A percentile compares a stretch with the other conserved stretches of the same genome.
These are phyloP conservation scores for Plasmodium billcollinsi DNA, from an alignment of 169 alveolate species.

Conservation along the genomic window DNA sequence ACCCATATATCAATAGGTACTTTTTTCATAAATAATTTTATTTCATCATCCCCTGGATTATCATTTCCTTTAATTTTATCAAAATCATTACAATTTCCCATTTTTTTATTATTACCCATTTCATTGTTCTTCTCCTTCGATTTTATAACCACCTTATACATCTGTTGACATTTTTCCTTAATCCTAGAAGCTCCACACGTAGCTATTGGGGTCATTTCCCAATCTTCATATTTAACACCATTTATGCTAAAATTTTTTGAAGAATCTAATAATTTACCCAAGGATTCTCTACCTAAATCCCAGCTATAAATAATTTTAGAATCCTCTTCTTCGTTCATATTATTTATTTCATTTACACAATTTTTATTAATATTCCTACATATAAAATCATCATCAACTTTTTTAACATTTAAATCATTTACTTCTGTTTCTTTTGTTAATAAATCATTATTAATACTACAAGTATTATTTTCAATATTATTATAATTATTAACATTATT, in stretches of 20 bases:
- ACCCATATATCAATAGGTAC: conserved; percentile 84
- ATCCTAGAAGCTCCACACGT: conserved; percentile 80
- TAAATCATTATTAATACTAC: too few relatives aligned
- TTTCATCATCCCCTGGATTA: background rate
- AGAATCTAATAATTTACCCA: conserved; percentile 16
- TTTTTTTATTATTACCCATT: background rate
- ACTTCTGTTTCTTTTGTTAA: too few relatives aligned
- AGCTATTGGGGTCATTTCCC: conserved; percentile 78
- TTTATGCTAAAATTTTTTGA: conserved; percentile 48
- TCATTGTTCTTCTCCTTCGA: conserved; percentile 14
- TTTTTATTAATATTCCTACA: conserved; percentile 25
- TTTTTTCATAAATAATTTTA: conserved; percentile 80
- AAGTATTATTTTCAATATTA: too few relatives aligned
- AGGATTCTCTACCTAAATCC: conserved; percentile 27
- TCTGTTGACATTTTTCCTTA: conserved; percentile 79
- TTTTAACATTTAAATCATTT: too few relatives aligned
- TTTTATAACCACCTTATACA: conserved; percentile 68
- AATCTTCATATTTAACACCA: conserved; percentile 77
- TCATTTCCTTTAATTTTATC: too few relatives aligned
- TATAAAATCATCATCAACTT: background rate
- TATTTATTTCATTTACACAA: background rate
- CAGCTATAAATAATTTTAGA: background rate
- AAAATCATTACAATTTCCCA: too few relatives aligned
- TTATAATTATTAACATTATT: too few relatives aligned
- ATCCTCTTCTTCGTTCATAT: background rate